These are phyloP conservation scores for Coccomyxa sp. DNA, from an alignment of 139 green algal species.

Conservation along the genomic window DNA sequence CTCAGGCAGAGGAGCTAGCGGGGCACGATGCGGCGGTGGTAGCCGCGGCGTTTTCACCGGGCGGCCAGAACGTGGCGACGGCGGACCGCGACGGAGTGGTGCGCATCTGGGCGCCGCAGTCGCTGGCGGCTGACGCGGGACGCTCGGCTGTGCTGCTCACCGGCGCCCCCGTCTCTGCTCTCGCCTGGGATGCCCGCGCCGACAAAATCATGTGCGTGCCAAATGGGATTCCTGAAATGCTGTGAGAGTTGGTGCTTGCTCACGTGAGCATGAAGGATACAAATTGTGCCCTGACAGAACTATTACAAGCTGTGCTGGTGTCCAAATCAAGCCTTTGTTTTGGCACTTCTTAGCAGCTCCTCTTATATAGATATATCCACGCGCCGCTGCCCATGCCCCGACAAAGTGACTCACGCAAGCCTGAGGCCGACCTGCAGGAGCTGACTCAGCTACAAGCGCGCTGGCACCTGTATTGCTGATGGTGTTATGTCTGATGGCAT, in stretches of 20 bases:
- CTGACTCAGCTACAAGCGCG: too few relatives aligned
- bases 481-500: too few relatives aligned
- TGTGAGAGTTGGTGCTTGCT: too few relatives aligned
- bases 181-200: constrained; percentile 42
- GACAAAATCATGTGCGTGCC: constrained; percentile 29
- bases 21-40: constrained; percentile 14
- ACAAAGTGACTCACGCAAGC: too few relatives aligned
- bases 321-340: neutral
- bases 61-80: constrained; percentile 5
- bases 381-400: too few relatives aligned
- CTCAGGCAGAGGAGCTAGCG: constrained; percentile 5
- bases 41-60: constrained; percentile 9
- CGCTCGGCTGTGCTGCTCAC: constrained; percentile 27
- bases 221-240: neutral
- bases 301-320: too few relatives aligned
- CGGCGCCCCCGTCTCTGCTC: constrained; percentile 19
- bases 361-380: too few relatives aligned
- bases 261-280: too few relatives aligned
- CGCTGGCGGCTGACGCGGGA: constrained; percentile 1
- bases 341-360: neutral
- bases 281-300: too few relatives aligned
- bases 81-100: constrained; percentile 7
- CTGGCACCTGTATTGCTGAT: too few relatives aligned
- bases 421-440: too few relatives aligned
- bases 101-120: constrained; percentile 6